Evolutionary conservation across 805 yeast genomes (phyloP), one percentile per base, ranked within the genome.

Genomic region (Tetrapisispora iriomotensis): DNA sequence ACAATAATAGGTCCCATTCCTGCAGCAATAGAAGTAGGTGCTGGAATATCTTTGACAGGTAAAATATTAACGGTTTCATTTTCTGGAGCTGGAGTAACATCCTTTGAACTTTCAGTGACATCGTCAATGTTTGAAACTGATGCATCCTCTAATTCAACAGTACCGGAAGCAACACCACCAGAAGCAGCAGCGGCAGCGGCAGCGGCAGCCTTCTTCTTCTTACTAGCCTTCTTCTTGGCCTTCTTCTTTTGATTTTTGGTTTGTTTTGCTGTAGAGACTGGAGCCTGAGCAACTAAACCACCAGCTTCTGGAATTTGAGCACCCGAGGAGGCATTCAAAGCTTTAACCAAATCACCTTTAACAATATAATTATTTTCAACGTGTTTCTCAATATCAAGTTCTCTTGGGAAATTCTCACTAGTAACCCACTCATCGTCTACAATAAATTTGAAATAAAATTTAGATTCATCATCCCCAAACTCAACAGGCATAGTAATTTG

Each of bases 341-440:
- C 30, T n/a, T 26, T 40, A n/a, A 38, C 12, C 3, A 38, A 20
- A 21, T 51, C 53, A 3, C 28, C 36, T 27, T 31, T 38, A 6
- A 43, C 37, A 14, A 66, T 42, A 30, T 52, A 65, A 45, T 67
- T 68, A 47, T 67, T 67, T 32, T 55, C 58, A 37, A 60, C 60
- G 4, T 68, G 64, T 28, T 62, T 54, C 9, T 58, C 69, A 49
- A 75, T 81, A 29, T 60, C 64, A 12, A 29, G 15, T 41, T 71
- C 70, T 22, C 63, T 58, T 33, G 58, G 57, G 45, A 67, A 72
- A 3, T 54, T 48, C 1, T 60, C 55, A 39, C 67, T 67, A 17
- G 63, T 58, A 14, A 58, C 53, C 87, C 87, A 81, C 34, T 70
- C 71, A 34, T 79, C 85, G 55, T 80, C 87, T 32, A 80, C 87